Percentiles rank a stretch among this genome's conserved stretches.
phyloP scores from a whole-genome alignment of 306 rosid genomes.

The Vachellia collinsii region DNA sequence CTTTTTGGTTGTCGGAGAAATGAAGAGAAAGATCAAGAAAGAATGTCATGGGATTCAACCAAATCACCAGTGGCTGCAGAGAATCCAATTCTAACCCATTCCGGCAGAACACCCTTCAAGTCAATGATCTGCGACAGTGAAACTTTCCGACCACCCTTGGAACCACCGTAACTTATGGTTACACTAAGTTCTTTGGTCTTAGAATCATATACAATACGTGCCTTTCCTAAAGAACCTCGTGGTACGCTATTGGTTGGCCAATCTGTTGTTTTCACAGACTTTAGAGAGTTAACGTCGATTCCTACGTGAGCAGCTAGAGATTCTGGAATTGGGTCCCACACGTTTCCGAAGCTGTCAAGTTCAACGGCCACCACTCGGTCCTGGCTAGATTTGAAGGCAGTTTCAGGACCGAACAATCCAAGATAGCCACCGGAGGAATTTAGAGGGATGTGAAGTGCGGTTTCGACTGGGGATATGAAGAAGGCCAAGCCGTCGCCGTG shows the following conservation, averaged over 20 bases:
- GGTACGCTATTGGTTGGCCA: slow-evolving; percentile 23
- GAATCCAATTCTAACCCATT: slow-evolving; percentile 41
- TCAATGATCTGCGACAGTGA: slow-evolving; percentile 10
- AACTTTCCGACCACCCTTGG: neutral
- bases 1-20: neutral
- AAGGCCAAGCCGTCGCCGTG: slow-evolving; percentile 58
- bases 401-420: slow-evolving; percentile 27
- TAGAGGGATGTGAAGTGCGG: slow-evolving; percentile 28
- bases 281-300: slow-evolving; percentile 43
- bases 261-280: neutral
- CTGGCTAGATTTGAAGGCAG: slow-evolving; percentile 11
- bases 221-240: slow-evolving; percentile 1
- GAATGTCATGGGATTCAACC: slow-evolving; percentile 20
- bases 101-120: slow-evolving; percentile 31
- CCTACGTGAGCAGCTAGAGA: slow-evolving; percentile 46
- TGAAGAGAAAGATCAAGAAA: slow-evolving; percentile 1
- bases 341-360: slow-evolving; percentile 47
- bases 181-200: slow-evolving; percentile 9
- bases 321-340: slow-evolving; percentile 50
- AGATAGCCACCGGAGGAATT: slow-evolving; percentile 42
- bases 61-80: slow-evolving; percentile 23
- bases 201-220: slow-evolving; percentile 30
- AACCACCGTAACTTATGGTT: neutral
- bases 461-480: slow-evolving; percentile 48
- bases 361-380: slow-evolving; percentile 56